Evolutionary conservation across 2,329 filamentous ascomycete species (phyloP).

Genomic region (Penicillium decumbens): DNA sequence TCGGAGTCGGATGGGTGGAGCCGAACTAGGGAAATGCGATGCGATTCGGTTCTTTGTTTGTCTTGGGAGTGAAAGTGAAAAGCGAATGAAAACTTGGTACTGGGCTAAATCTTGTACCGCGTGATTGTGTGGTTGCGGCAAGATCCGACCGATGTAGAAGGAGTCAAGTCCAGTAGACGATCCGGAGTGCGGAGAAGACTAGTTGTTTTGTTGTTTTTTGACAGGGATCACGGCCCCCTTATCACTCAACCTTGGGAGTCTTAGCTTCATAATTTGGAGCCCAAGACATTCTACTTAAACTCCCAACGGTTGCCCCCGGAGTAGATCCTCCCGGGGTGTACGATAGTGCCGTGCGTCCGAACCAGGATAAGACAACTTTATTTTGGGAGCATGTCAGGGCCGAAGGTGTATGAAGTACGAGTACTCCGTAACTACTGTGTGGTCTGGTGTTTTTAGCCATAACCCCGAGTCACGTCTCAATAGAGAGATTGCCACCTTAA

Average conservation of each 20-base stretch:
- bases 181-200: conserved; percentile 14
- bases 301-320: conserved; percentile 15
- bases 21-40: conserved; percentile 9
- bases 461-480: too few species aligned
- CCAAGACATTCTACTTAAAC: background rate
- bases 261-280: background rate
- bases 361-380: conserved; percentile 25
- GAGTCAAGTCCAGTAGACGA: background rate
- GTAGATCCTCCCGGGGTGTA: conserved; percentile 13
- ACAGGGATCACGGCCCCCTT: background rate
- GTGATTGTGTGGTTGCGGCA: background rate
- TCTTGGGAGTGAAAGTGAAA: background rate
- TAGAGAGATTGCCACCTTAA: too few species aligned
- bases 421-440: too few species aligned
- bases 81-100: background rate
- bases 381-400: conserved; percentile 5
- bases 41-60: background rate
- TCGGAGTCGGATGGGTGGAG: conserved; percentile 31
- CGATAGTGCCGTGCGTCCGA: conserved; percentile 13
- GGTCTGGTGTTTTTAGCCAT: too few species aligned
- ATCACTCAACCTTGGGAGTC: background rate
- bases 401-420: background rate
- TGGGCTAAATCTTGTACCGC: background rate
- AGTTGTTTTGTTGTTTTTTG: background rate
- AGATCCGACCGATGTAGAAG: background rate